Evolutionary conservation across 1,139 yeast species (phyloP), one percentile per base, ranked within the genome.

Genomic region (Saccharomyces hybrid): DNA sequence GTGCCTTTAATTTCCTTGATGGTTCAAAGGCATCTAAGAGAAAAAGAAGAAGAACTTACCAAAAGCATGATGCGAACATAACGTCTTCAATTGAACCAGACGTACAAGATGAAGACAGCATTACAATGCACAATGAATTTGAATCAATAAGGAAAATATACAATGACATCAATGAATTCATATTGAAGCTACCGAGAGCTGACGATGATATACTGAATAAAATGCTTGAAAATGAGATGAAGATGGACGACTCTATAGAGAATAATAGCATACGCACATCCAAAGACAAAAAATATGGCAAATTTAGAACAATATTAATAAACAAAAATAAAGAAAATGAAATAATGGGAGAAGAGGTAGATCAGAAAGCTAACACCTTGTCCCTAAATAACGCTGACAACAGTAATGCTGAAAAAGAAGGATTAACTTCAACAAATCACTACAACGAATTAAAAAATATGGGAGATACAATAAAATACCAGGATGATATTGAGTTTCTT

Each of bases 401-500:
- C 47, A 38, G 27, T 34, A 27, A 25, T 23, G 48, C 38, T 20
- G 34, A 30, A 49, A 47, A 41, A 48, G 16, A 25, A 38, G 23
- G 51, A 48, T 23, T 46, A 16, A 48, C 38, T 20, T 42, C 59
- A 9, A 56, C 62, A 7, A 59, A 57, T 42, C 66, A 65, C 51
- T 62, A 59, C 49, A 63, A 63, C 49, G 69, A 66, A 51, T 53
- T 67, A 49, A 62, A 59, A 49, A 61, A 62, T 32, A 60, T 66
- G 57, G 70, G 70, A 9, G 62, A 63, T 27, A 57, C 59, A 6
- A 48, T 65, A 25, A 62, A 65, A 53, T 66, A 61, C 53, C 63
- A 64, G 55, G 68, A 67, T 41, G 70, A 68, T 44, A 53, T 64
- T n/a, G 69, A 66, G 7, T 66, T 66, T 53, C 46, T 65, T 20